Evolutionary conservation across 1,284 basidiomycete species (phyloP).

Genomic region (Coriolopsis trogii): DNA sequence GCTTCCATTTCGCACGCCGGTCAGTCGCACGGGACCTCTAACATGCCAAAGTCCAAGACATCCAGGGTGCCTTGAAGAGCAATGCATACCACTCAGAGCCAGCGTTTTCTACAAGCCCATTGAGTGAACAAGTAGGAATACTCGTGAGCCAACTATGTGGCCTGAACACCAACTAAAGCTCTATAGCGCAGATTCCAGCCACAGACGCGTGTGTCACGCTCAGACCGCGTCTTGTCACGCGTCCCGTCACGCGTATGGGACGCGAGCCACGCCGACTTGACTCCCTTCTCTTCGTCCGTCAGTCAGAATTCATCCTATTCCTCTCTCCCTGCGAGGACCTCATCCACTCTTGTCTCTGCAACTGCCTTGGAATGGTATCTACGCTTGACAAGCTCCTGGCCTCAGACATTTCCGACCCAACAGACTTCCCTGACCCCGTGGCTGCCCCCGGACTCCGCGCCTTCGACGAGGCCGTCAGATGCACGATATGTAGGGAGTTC

Average conservation of each 20-base stretch:
- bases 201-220: neutral
- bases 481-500: slow-evolving; percentile 71
- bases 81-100: no score
- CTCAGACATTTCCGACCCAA: slow-evolving; percentile 59
- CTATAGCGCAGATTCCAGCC: no score
- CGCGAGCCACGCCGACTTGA: no score
- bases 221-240: neutral
- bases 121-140: no score
- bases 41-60: no score
- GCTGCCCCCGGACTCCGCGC: slow-evolving; percentile 54
- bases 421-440: slow-evolving; percentile 58
- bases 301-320: no score
- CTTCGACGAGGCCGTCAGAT: slow-evolving; percentile 67
- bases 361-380: slow-evolving; percentile 1
- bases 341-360: neutral
- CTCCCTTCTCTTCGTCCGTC: no score
- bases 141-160: no score
- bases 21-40: neutral
- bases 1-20: neutral
- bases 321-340: neutral
- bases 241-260: neutral
- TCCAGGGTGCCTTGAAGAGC: no score
- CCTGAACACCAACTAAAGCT: no score
- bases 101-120: no score
- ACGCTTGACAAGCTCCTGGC: slow-evolving; percentile 13